Conservation (phyloP, 495 filamentous ascomycete genomes). For the Clohesyomyces aquaticus region DNA sequence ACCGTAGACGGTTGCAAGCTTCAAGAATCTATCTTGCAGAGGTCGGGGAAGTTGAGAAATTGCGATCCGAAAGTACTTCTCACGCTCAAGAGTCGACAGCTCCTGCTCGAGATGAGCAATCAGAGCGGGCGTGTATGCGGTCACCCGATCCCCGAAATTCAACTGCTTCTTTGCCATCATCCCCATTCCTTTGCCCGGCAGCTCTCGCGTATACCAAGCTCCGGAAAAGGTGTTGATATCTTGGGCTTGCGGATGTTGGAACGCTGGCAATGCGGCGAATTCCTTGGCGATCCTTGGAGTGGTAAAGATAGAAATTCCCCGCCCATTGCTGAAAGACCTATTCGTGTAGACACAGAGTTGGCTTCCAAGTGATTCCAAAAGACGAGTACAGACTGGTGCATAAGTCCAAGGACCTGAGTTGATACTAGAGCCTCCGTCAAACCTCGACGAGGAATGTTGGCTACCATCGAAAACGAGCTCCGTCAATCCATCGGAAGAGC, state of each 20-base stretch:
- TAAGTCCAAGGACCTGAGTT: constrained; percentile 27
- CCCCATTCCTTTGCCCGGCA: constrained; percentile 35
- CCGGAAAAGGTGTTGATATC: constrained; percentile 27
- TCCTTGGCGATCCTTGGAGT: constrained; percentile 34
- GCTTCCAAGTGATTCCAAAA: constrained; percentile 13
- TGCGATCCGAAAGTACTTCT: constrained; percentile 33
- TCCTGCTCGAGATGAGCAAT: constrained; percentile 25
- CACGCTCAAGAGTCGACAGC: constrained; percentile 28
- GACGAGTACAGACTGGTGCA: constrained; percentile 24
- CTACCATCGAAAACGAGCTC: constrained; percentile 1
- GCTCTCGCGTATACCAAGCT: constrained; percentile 24
- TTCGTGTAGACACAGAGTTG: constrained; percentile 38
- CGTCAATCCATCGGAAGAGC: background rate
- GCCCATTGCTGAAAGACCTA: constrained; percentile 23
- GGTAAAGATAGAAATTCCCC: constrained; percentile 39
- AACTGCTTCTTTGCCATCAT: constrained; percentile 26
- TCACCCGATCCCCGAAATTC: constrained; percentile 27
- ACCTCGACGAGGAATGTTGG: background rate
- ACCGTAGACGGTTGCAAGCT: constrained; percentile 25
- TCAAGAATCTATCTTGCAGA: constrained; percentile 21
- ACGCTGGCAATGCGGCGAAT: constrained; percentile 27
- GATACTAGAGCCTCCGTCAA: background rate
- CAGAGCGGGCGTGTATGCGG: constrained; percentile 33
- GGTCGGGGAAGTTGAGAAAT: constrained; percentile 27
- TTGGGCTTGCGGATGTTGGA: constrained; percentile 12